These are phyloP conservation scores for Anacardium occidentale DNA, from an alignment of 345 rosid genomes.

Conservation along the genomic window DNA sequence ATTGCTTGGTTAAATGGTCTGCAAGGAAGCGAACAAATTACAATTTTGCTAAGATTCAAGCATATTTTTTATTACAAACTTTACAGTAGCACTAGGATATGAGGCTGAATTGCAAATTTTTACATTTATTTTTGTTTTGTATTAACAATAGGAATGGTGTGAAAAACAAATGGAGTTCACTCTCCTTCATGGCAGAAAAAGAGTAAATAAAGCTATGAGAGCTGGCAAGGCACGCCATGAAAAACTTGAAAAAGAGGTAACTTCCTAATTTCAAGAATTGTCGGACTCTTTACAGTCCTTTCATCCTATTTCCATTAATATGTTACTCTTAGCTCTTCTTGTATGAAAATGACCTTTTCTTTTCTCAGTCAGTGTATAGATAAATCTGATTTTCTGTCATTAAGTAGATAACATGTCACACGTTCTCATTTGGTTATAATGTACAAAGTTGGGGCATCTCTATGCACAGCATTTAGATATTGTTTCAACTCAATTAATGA, in stretches of 20 bases:
- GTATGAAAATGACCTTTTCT: neutral
- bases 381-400: neutral
- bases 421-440: neutral
- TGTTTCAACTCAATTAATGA: neutral
- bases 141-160: conserved; percentile 74
- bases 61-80: neutral
- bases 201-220: conserved; percentile 62
- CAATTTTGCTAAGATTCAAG: neutral
- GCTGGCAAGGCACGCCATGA: conserved; percentile 69
- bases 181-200: conserved; percentile 43
- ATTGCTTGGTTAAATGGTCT: neutral
- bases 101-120: conserved; percentile 3
- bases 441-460: neutral
- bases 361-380: neutral
- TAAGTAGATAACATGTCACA: neutral
- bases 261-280: neutral
- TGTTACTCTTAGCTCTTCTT: neutral
- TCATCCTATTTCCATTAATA: neutral
- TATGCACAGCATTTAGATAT: neutral
- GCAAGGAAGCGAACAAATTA: neutral
- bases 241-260: conserved; percentile 73
- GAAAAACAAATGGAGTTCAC: conserved; percentile 71
- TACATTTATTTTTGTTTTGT: neutral
- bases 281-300: neutral
- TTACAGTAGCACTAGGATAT: neutral